phyloP scores from a whole-genome alignment of 345 rosid species.

The Cardamine resedifolia region DNA sequence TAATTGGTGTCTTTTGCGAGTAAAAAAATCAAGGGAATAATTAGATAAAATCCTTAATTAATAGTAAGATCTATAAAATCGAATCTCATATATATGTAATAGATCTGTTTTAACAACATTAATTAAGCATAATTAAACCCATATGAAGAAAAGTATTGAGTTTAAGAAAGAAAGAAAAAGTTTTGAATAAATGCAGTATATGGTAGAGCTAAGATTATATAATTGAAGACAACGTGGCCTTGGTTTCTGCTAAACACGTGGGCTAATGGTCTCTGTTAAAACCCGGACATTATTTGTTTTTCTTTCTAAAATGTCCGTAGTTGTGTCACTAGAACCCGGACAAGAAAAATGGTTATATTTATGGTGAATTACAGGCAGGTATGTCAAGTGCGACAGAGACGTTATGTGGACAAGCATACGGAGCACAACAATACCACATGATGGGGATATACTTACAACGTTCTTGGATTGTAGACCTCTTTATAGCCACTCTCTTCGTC shows the following conservation, averaged over 20 bases:
- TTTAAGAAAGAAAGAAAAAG: too few relatives aligned
- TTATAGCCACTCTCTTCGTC: slow-evolving; percentile 40
- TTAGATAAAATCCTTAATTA: too few relatives aligned
- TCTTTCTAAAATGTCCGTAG: too few relatives aligned
- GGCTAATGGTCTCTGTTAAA: neutral
- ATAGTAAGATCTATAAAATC: neutral
- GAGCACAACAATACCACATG: slow-evolving; percentile 63
- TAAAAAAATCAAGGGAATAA: neutral
- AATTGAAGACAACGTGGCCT: neutral
- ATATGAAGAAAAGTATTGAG: neutral
- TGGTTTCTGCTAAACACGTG: neutral
- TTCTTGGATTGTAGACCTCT: slow-evolving; percentile 50
- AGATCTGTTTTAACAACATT: neutral
- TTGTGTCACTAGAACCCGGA: neutral
- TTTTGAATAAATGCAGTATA: neutral
- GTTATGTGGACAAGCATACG: slow-evolving; percentile 62
- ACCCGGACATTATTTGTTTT: too few relatives aligned
- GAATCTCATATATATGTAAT: neutral
- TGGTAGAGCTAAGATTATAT: neutral
- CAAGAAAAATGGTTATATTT: neutral
- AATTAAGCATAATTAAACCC: neutral
- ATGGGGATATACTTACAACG: slow-evolving; percentile 59
- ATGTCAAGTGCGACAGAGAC: slow-evolving; percentile 68
- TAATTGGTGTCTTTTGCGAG: neutral
- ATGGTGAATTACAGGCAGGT: slow-evolving; percentile 43